Evolutionary conservation across 1,284 basidiomycete genomes (phyloP).

Genomic region (Abortiporus biennis): DNA sequence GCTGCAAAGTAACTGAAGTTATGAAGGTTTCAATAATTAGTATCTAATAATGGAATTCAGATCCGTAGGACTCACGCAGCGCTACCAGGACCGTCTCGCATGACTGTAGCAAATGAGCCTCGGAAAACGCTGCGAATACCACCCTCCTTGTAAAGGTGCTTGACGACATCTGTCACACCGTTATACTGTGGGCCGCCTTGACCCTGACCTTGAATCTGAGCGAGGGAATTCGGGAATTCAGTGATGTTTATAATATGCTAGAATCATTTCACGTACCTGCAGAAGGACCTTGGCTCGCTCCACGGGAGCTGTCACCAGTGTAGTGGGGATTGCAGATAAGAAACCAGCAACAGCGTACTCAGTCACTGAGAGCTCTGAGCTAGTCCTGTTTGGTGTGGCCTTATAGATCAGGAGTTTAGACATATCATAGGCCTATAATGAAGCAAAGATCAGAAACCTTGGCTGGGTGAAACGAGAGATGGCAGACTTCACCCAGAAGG

Average conservation of each 20-base stretch:
- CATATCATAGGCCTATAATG: constrained; percentile 80
- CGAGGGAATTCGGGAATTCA: background rate
- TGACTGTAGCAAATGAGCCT: constrained; percentile 89
- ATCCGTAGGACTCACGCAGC: constrained; percentile 68
- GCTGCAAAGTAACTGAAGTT: constrained; percentile 92
- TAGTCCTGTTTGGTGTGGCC: constrained; percentile 63
- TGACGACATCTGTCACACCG: constrained; percentile 89
- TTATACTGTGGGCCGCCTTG: constrained; percentile 83
- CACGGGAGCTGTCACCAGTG: constrained; percentile 89
- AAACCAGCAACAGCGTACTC: constrained; percentile 95
- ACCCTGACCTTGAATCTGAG: constrained; percentile 71
- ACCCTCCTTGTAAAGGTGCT: constrained; percentile 91
- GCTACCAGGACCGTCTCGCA: constrained; percentile 93
- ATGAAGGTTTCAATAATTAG: constrained; percentile 7
- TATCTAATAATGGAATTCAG: background rate
- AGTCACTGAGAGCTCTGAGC: constrained; percentile 58
- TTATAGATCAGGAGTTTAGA: constrained; percentile 87
- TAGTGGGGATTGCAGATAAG: constrained; percentile 91
- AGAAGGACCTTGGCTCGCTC: constrained; percentile 97
- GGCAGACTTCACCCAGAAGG: constrained; percentile 92
- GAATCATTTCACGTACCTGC: constrained; percentile 69
- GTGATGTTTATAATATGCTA: background rate
- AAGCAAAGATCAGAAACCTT: constrained; percentile 6
- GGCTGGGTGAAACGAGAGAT: background rate
- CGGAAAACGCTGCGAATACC: constrained; percentile 91